Percentiles rank a stretch among this genome's conserved stretches.
phyloP scores from a whole-genome alignment of 2,329 filamentous ascomycete species.

The Alternaria sp. region DNA sequence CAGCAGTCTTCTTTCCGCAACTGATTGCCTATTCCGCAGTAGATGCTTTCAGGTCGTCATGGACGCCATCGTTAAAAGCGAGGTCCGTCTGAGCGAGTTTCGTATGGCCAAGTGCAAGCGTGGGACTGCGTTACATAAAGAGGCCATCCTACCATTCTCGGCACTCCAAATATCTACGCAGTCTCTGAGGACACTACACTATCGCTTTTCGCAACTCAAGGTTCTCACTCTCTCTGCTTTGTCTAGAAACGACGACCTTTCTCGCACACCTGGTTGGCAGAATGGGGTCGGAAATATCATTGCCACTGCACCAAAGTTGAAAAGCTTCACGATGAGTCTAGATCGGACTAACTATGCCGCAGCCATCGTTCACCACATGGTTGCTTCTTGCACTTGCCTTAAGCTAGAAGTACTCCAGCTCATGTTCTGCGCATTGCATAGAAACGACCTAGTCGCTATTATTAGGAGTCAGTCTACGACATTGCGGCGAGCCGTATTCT shows the following conservation, averaged over 20 bases:
- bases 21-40: conserved; percentile 23
- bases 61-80: conserved; percentile 27
- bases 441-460: conserved; percentile 21
- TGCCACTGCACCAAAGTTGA: conserved; percentile 18
- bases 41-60: conserved; percentile 32
- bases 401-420: conserved; percentile 22
- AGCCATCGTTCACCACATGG: conserved; percentile 23
- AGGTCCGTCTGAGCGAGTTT: conserved; percentile 27
- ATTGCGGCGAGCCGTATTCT: conserved; percentile 17
- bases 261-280: conserved; percentile 29
- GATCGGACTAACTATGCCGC: conserved; percentile 21
- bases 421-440: conserved; percentile 21
- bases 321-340: conserved; percentile 28
- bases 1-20: conserved; percentile 12
- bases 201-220: conserved; percentile 20
- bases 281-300: conserved; percentile 29
- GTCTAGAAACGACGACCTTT: conserved; percentile 9
- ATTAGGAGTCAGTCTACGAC: conserved; percentile 20
- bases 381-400: conserved; percentile 13
- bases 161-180: conserved; percentile 19
- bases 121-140: conserved; percentile 11
- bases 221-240: conserved; percentile 28
- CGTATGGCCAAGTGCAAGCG: conserved; percentile 23
- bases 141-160: conserved; percentile 19
- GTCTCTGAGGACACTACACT: conserved; percentile 14